These are phyloP conservation scores for Sarcodon sp. DNA, from an alignment of 768 basidiomycete genomes.

Conservation along the genomic window DNA sequence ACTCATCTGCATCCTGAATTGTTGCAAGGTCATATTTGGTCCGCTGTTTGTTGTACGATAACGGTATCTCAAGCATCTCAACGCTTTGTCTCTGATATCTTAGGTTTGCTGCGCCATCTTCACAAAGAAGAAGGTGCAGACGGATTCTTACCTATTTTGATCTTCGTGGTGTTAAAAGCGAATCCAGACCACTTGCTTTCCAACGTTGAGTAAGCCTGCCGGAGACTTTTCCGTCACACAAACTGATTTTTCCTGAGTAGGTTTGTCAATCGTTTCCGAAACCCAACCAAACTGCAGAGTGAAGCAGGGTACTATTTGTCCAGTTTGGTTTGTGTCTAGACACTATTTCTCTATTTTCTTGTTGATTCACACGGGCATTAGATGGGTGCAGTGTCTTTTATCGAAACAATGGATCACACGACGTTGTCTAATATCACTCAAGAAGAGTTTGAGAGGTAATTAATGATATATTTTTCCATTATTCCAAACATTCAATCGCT, in stretches of 20 bases:
- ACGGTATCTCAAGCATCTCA: too few species aligned
- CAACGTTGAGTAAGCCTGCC: constrained; percentile 72
- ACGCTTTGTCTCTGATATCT: constrained; percentile 1
- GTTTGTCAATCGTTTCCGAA: constrained; percentile 93
- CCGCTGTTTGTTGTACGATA: constrained; percentile 15
- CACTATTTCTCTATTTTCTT: not conserved
- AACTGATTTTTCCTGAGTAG: constrained; percentile 23
- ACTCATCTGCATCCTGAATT: constrained; percentile 92
- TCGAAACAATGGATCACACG: constrained; percentile 96
- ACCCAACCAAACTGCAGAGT: constrained; percentile 79
- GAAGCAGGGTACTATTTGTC: constrained; percentile 97
- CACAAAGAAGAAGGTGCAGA: constrained; percentile 83
- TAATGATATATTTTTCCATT: not conserved
- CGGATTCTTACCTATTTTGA: constrained; percentile 88
- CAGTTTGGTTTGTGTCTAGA: constrained; percentile 53
- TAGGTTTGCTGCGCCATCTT: constrained; percentile 84
- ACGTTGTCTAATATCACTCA: constrained; percentile 89
- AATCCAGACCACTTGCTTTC: constrained; percentile 90
- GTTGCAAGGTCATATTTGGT: constrained; percentile 99
- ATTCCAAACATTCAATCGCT: not conserved
- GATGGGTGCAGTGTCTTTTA: constrained; percentile 96
- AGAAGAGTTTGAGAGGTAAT: constrained; percentile 80
- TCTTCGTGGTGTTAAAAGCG: constrained; percentile 88
- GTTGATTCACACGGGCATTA: constrained; percentile 14
- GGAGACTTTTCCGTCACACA: not conserved